These are phyloP conservation scores for Capsicum pubescens DNA, from an alignment of 257 asterid species.

Conservation along the genomic window DNA sequence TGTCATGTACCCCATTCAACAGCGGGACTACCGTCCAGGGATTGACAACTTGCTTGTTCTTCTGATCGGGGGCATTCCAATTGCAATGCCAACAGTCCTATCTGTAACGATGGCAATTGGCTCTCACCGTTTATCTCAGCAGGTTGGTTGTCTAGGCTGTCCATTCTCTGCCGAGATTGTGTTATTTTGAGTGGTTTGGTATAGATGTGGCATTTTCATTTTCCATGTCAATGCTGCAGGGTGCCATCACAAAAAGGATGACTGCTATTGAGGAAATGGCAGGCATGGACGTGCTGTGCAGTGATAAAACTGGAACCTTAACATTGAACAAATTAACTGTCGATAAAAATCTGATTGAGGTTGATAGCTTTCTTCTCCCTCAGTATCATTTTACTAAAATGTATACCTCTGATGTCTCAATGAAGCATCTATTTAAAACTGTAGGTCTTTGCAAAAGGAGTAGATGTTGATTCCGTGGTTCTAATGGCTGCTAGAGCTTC, in stretches of 20 bases:
- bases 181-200: not conserved
- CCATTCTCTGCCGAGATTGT: not conserved
- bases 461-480: slow-evolving; percentile 67
- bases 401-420: too few relatives aligned
- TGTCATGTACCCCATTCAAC: slow-evolving; percentile 94
- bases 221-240: slow-evolving; percentile 47
- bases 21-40: slow-evolving; percentile 84
- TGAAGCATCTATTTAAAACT: too few relatives aligned
- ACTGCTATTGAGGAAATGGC: too few relatives aligned
- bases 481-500: slow-evolving; percentile 92
- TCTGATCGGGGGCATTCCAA: too few relatives aligned
- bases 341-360: slow-evolving; percentile 94
- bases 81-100: slow-evolving; percentile 55
- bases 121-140: slow-evolving; percentile 94
- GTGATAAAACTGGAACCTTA: slow-evolving; percentile 75
- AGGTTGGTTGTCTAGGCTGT: slow-evolving; percentile 48
- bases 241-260: too few relatives aligned
- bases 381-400: too few relatives aligned
- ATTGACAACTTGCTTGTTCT: slow-evolving; percentile 77
- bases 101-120: slow-evolving; percentile 99
- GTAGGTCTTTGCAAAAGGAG: slow-evolving; percentile 56
- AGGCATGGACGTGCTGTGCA: too few relatives aligned
- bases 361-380: not conserved
- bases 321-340: slow-evolving; percentile 92
- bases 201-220: not conserved